phyloP scores from a whole-genome alignment of 1,139 yeast species.

The Geotrichum klebahnii region DNA sequence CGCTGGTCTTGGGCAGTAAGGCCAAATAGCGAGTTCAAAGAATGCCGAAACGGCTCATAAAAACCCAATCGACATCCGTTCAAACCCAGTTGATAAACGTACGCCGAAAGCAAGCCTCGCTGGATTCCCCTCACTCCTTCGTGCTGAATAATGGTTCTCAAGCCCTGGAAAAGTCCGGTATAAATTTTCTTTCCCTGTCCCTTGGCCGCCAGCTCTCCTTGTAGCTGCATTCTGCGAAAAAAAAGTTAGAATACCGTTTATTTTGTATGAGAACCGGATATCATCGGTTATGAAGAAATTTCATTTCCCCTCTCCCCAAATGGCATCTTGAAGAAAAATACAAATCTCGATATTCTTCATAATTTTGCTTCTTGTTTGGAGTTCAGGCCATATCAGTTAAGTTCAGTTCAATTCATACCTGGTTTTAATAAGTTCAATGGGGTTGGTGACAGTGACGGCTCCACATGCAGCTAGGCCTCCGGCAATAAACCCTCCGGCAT shows the following conservation, averaged over 20 bases:
- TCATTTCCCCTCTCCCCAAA: neutral
- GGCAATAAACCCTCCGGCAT: conserved; percentile 79
- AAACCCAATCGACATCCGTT: conserved; percentile 93
- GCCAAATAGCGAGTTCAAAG: conserved; percentile 53
- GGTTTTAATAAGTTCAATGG: conserved; percentile 88
- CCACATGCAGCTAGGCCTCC: conserved; percentile 97
- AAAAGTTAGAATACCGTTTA: neutral
- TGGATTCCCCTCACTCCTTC: conserved; percentile 89
- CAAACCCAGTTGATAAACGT: conserved; percentile 79
- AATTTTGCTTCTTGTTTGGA: neutral
- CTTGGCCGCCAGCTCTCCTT: conserved; percentile 73
- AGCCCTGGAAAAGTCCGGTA: conserved; percentile 82
- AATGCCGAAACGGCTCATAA: conserved; percentile 78
- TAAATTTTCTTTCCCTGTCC: conserved; percentile 56
- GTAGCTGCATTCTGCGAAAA: conserved; percentile 73
- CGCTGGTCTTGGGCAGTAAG: conserved; percentile 51
- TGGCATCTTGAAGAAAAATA: neutral
- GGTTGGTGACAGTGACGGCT: conserved; percentile 94
- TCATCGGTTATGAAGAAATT: neutral
- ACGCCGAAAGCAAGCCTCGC: conserved; percentile 63
- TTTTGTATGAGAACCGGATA: no score
- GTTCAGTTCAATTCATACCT: conserved; percentile 25
- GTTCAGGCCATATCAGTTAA: neutral
- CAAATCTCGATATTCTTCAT: neutral
- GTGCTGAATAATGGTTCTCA: conserved; percentile 63